Conservation (phyloP, 768 basidiomycete genomes). For the Pleurotus pulmonarius region DNA sequence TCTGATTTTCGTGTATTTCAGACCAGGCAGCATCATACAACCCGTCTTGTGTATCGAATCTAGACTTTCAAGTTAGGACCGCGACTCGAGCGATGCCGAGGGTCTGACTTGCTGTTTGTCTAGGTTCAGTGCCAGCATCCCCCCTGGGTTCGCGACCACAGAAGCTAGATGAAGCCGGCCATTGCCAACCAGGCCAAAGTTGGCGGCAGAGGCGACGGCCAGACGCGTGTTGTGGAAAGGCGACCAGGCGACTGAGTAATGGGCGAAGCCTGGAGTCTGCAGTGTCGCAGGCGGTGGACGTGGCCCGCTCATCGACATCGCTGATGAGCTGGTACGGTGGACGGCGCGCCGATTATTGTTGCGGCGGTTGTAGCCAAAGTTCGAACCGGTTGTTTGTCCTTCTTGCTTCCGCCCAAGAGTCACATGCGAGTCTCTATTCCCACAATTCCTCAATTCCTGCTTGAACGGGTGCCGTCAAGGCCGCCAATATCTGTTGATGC, state of each 20-base stretch:
- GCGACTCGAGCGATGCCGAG: not conserved
- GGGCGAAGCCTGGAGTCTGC: conserved; percentile 81
- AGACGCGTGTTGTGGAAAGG: conserved; percentile 75
- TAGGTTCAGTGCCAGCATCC: conserved; percentile 40
- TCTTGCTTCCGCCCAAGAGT: conserved; percentile 3
- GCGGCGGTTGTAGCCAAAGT: conserved; percentile 5
- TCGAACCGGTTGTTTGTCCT: not conserved
- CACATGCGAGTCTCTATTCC: conserved; percentile 74
- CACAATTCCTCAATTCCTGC: conserved; percentile 59
- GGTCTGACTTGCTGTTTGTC: conserved; percentile 64
- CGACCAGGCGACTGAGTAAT: conserved; percentile 81
- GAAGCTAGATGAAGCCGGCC: conserved; percentile 77
- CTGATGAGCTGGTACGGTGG: not conserved
- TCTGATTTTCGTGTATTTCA: conserved; percentile 90
- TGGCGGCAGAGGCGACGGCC: conserved; percentile 82
- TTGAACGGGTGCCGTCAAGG: conserved; percentile 15
- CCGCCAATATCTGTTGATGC: conserved; percentile 34
- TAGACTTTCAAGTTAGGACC: conserved; percentile 27
- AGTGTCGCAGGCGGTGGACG: conserved; percentile 44
- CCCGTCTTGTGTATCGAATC: conserved; percentile 88
- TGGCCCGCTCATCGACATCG: conserved; percentile 24
- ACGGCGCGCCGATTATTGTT: not conserved
- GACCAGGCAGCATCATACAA: conserved; percentile 94
- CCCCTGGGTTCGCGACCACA: conserved; percentile 36
- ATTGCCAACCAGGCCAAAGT: conserved; percentile 95